Evolutionary conservation across 2,329 filamentous ascomycete genomes (phyloP), one percentile per base, ranked within the genome.

Genomic region (Trichoderma atrobrunneum): DNA sequence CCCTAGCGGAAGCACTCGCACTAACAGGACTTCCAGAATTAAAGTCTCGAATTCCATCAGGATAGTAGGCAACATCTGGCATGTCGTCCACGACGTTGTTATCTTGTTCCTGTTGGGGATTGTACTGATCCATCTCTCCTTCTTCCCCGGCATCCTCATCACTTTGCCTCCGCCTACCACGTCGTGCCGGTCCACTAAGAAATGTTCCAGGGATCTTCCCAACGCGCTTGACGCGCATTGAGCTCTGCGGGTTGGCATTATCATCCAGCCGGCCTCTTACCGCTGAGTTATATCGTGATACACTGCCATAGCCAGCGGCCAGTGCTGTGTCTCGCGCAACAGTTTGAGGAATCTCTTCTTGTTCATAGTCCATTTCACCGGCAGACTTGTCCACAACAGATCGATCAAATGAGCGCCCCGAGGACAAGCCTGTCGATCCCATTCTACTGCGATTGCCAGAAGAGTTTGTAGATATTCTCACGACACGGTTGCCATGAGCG

Each of bases 121-220:
- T 76, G 36, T 62, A 69, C 8, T 76, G 79, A 3, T 86, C 85
- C 24, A 80, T 82, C 10, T 87, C 85, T 8, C 75, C 80, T 39
- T 84, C 80, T 2, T 72, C 80, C 70, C 87, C 87, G 7, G 79
- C 87, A 51, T 92, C 90, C 74, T 93, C 91, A 74, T 92, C 90
- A 76, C 90, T 92, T 76, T 87, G 87, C 72, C 89, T 85, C 74
- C 90, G 86, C 73, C 92, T 87, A 30, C 93, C 93, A 75, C 94
- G 87, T 70, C 93, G 88, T 24, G 93, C 92, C 32, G 93, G 93
- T 1, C 92, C 93, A 76, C 92, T 94, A 26, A 96, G 84, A 75
- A 95, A 95, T 73, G 89, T 92, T 1, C 93, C 93, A 3, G 91
- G 89, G 8, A 92, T 85, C 80, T 93, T 93, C 18, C 91, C 91